phyloP scores from a whole-genome alignment of 768 basidiomycete species.

The Suillus variegatus region DNA sequence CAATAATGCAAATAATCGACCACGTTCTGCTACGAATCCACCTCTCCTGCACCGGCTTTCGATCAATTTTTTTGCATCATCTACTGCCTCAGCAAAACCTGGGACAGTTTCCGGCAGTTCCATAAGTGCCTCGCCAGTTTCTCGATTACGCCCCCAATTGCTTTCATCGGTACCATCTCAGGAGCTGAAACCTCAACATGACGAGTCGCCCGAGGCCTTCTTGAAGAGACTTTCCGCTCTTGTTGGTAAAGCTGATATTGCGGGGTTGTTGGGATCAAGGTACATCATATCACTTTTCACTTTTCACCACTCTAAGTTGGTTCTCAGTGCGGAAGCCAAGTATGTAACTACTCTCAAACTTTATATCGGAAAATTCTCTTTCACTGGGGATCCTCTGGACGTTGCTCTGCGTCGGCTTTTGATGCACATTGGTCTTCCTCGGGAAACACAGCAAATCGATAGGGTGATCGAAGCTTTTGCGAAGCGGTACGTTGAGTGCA shows the following conservation, averaged over 20 bases:
- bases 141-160: slow-evolving; percentile 47
- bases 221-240: slow-evolving; percentile 61
- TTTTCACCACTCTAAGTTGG: slow-evolving; percentile 11
- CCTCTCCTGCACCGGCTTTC: slow-evolving; percentile 72
- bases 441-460: slow-evolving; percentile 98
- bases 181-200: slow-evolving; percentile 54
- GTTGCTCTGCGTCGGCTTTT: slow-evolving; percentile 87
- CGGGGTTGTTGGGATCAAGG: slow-evolving; percentile 81
- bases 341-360: slow-evolving; percentile 65
- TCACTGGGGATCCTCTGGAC: slow-evolving; percentile 81
- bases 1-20: slow-evolving; percentile 40
- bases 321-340: slow-evolving; percentile 66
- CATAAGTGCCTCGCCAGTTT: slow-evolving; percentile 23
- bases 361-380: slow-evolving; percentile 80
- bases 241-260: slow-evolving; percentile 78
- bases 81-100: slow-evolving; percentile 36
- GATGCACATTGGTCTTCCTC: slow-evolving; percentile 89
- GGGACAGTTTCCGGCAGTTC: slow-evolving; percentile 14
- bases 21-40: slow-evolving; percentile 62
- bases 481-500: slow-evolving; percentile 77
- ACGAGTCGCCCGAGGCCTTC: slow-evolving; percentile 74
- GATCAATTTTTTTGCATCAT: slow-evolving; percentile 58
- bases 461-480: slow-evolving; percentile 97
- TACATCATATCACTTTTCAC: slow-evolving; percentile 33
- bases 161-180: slow-evolving; percentile 44